Base-by-base conservation (phyloP, 371 early-diverging fungal genomes). In the Blastocladiella emersonii region DNA sequence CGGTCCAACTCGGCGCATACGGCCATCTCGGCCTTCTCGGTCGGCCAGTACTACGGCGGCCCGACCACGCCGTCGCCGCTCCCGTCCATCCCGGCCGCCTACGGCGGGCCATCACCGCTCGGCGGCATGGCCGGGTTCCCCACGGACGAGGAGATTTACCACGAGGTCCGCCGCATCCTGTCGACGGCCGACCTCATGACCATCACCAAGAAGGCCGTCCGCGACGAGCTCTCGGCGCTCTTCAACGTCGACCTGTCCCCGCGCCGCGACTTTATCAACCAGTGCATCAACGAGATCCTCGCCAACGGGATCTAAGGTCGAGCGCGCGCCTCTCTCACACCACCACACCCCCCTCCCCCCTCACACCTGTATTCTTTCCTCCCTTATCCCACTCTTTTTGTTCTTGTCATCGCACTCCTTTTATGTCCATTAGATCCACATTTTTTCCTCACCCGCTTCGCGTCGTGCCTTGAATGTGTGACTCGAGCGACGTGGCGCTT, bases 161-260 rank as follows among this genome's bases (percentile, higher is more conserved):
- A 73, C 48, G 89, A 90, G 76, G 88, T 93, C 64, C 78, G 82
- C 63, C 82, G 81, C 55, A 90, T 94, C 39, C 79, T 95, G 10
- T 74, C 84, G 30, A 85, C 85, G 0, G 85, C 92, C 19, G 82
- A 91, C 62, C 76, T 91, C 45, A 88, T 88, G 84, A 81, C 77
- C 45, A 78, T 89, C 55, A 87, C 89, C 43, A 90, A 91, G 75
- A 91, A 91, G 71, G 86, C 85, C 68, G 81, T 96, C 34, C 71
- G 97, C 7, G 89, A 91, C 63, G 85, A 89, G 66, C 72, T 96
- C 49, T 76, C 82, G 35, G 63, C 71, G 44, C 71, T 81, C 43
- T 92, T 88, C 73, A 87, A 88, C 1, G 70, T 88, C 15, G 93
- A 94, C 61, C 72, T 94, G 74, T 73, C 74, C 13, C 63, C 80